Evolutionary conservation across 441 rosid genomes (phyloP).

Genomic region (Adansonia rubrostipa): DNA sequence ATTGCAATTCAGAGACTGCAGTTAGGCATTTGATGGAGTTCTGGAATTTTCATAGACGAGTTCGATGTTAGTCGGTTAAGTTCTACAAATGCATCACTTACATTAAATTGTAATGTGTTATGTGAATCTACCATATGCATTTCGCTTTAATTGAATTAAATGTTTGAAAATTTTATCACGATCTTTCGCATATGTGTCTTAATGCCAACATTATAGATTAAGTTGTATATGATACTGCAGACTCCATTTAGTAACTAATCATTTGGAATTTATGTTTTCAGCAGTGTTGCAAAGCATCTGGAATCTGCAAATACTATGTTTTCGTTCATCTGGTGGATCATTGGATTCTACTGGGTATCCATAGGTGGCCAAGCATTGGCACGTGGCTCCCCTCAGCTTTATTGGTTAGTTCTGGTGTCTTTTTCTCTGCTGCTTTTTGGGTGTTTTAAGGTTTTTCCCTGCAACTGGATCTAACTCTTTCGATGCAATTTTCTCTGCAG

Average conservation of each 20-base stretch:
- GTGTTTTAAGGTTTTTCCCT: not conserved
- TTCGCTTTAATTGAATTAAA: not conserved
- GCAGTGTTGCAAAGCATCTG: conserved; percentile 75
- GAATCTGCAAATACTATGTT: conserved; percentile 94
- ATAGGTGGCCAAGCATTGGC: conserved; percentile 84
- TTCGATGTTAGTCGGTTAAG: not conserved
- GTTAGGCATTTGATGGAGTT: not conserved
- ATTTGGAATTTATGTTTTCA: conserved; percentile 30
- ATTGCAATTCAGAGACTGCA: not conserved
- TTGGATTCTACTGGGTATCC: conserved; percentile 95
- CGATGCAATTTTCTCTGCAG: conserved; percentile 53
- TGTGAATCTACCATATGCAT: not conserved
- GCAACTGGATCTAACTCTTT: conserved; percentile 24
- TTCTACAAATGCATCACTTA: not conserved
- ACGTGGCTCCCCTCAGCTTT: conserved; percentile 72
- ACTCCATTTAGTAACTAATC: not conserved
- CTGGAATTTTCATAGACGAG: not conserved
- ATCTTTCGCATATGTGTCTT: not conserved
- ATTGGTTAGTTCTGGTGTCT: conserved; percentile 59
- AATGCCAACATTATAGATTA: conserved; percentile 2
- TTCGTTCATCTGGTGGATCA: conserved; percentile 95
- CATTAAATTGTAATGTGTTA: not conserved
- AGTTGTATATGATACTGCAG: not conserved
- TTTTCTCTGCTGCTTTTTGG: not conserved
- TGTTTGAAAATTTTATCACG: not conserved